Evolutionary conservation across 2,329 filamentous ascomycete species (phyloP).

Genomic region (Colletotrichum phormii): DNA sequence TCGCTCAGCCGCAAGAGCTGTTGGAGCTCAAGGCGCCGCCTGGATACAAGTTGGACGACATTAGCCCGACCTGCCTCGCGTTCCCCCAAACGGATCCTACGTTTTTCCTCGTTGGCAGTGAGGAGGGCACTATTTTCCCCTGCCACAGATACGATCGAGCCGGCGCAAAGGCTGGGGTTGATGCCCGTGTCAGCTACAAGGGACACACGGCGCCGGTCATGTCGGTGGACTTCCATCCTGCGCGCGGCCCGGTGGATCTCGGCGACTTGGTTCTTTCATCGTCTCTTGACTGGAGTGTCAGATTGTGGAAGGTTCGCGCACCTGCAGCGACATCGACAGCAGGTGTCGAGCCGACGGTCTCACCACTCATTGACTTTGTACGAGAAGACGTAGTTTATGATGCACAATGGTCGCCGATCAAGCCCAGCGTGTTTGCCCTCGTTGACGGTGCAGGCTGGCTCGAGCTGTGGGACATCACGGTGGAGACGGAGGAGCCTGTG

Average conservation of each 20-base stretch:
- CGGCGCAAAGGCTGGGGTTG: slow-evolving; percentile 95
- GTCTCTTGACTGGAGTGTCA: slow-evolving; percentile 96
- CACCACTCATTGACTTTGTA: slow-evolving; percentile 87
- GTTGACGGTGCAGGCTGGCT: slow-evolving; percentile 93
- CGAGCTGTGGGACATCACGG: slow-evolving; percentile 94
- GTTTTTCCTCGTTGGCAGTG: slow-evolving; percentile 96
- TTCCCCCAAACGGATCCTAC: slow-evolving; percentile 97
- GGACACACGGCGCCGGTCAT: slow-evolving; percentile 95
- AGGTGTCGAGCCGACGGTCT: slow-evolving; percentile 65
- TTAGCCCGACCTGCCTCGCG: slow-evolving; percentile 92
- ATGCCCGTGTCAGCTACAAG: slow-evolving; percentile 86
- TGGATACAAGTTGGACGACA: slow-evolving; percentile 91
- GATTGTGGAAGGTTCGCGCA: slow-evolving; percentile 93
- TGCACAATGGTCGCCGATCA: slow-evolving; percentile 92
- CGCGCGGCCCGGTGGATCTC: slow-evolving; percentile 90
- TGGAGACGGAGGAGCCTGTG: slow-evolving; percentile 92
- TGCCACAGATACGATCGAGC: slow-evolving; percentile 98
- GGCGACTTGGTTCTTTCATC: slow-evolving; percentile 94
- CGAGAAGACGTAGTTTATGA: slow-evolving; percentile 98
- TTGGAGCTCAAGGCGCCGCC: slow-evolving; percentile 88
- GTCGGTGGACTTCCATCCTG: slow-evolving; percentile 95
- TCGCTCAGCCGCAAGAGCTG: slow-evolving; percentile 94
- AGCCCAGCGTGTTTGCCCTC: slow-evolving; percentile 92
- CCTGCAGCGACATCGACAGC: slow-evolving; percentile 78
- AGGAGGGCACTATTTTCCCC: slow-evolving; percentile 96